These are phyloP conservation scores for Talaromyces sp. DNA, from an alignment of 2,329 filamentous ascomycete genomes.

Conservation along the genomic window DNA sequence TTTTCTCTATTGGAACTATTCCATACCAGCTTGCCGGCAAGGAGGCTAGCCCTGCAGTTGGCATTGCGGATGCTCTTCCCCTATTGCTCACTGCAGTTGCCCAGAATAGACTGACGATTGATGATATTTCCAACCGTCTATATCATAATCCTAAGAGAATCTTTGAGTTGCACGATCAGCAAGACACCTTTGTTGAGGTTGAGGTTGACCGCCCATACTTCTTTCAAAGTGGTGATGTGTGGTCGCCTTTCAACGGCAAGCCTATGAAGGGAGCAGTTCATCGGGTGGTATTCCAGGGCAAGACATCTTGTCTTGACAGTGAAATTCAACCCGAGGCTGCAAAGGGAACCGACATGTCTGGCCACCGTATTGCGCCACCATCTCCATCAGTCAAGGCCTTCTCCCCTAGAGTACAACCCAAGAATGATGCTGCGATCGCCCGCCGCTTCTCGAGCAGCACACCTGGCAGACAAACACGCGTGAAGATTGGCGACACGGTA, in stretches of 20 bases:
- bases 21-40: constrained; percentile 67
- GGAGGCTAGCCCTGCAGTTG: constrained; percentile 54
- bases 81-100: constrained; percentile 69
- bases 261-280: constrained; percentile 64
- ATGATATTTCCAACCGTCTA: constrained; percentile 64
- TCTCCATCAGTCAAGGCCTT: constrained; percentile 53
- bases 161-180: constrained; percentile 75
- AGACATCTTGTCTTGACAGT: constrained; percentile 70
- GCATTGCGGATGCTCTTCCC: constrained; percentile 68
- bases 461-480: constrained; percentile 28
- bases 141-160: constrained; percentile 76
- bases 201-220: constrained; percentile 68
- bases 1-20: constrained; percentile 72
- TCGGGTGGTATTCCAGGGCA: constrained; percentile 68
- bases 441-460: constrained; percentile 32
- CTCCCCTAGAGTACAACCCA: constrained; percentile 35
- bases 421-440: constrained; percentile 31
- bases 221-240: constrained; percentile 47
- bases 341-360: constrained; percentile 70
- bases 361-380: constrained; percentile 47
- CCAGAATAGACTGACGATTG: constrained; percentile 65
- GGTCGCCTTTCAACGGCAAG: constrained; percentile 69
- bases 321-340: constrained; percentile 51
- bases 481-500: constrained; percentile 18
- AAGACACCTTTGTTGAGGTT: constrained; percentile 66